Conservation (phyloP, 345 rosid species). For the Orychophragmus violaceus region DNA sequence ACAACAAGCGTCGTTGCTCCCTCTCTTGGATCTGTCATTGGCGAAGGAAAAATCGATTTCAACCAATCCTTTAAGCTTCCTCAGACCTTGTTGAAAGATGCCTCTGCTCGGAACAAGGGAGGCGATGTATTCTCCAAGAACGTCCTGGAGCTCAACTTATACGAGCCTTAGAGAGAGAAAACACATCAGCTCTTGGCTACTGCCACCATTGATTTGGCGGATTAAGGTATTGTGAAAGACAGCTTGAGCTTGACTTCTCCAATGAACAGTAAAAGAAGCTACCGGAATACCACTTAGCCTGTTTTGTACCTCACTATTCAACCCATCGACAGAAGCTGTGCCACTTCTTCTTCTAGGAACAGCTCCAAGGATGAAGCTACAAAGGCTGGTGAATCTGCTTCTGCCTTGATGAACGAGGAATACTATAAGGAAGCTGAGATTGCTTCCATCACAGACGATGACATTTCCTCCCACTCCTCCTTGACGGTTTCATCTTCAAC, state of each 20-base stretch:
- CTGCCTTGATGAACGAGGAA: constrained; percentile 70
- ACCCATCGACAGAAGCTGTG: constrained; percentile 38
- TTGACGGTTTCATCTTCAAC: constrained; percentile 43
- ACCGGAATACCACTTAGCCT: constrained; percentile 65
- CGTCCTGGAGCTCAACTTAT: constrained; percentile 62
- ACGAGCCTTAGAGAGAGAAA: constrained; percentile 87
- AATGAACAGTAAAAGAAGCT: constrained; percentile 71
- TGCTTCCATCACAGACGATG: constrained; percentile 70
- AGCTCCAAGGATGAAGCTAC: constrained; percentile 39
- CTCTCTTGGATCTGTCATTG: constrained; percentile 60
- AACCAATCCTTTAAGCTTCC: constrained; percentile 72
- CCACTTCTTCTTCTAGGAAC: constrained; percentile 38
- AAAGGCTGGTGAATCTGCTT: constrained; percentile 64
- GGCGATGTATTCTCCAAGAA: constrained; percentile 56
- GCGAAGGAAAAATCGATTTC: constrained; percentile 84
- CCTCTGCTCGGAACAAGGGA: constrained; percentile 49
- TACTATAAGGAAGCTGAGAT: constrained; percentile 76
- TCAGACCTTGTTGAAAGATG: constrained; percentile 53
- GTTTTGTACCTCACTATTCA: constrained; percentile 55
- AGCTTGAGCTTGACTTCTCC: constrained; percentile 45
- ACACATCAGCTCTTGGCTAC: constrained; percentile 66
- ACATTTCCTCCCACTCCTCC: constrained; percentile 78
- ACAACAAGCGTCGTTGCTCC: constrained; percentile 64
- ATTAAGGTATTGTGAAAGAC: constrained; percentile 58
- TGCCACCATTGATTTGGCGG: constrained; percentile 69